Percentiles rank a stretch among this genome's conserved stretches.
Conservation (phyloP, 176 grass and related monocot genomes). For the Neostapfia colusana region DNA sequence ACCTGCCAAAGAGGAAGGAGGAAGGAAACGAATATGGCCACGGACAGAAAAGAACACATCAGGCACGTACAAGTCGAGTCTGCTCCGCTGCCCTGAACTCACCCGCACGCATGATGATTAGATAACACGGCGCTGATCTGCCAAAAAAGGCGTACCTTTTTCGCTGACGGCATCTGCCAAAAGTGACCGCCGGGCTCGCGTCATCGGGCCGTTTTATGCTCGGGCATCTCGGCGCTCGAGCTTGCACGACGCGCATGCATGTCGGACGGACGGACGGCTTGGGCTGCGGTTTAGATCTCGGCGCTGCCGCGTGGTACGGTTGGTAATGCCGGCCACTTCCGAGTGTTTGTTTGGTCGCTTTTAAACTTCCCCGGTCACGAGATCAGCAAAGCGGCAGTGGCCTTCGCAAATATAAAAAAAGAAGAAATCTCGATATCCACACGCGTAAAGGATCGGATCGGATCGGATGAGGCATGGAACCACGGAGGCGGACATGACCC, state of each 20-base stretch:
- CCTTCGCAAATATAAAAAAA: too few relatives aligned
- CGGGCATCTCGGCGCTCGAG: conserved; percentile 1
- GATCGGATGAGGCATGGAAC: too few relatives aligned
- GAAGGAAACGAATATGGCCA: neutral
- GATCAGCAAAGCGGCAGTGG: too few relatives aligned
- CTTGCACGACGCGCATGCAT: neutral
- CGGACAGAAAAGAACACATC: neutral
- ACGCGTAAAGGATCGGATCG: too few relatives aligned
- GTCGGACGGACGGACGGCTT: too few relatives aligned
- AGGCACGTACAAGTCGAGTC: neutral
- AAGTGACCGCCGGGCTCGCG: neutral
- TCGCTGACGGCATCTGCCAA: conserved; percentile 21
- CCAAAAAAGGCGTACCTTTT: conserved; percentile 2
- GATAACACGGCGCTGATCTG: conserved; percentile 15
- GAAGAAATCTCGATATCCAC: neutral
- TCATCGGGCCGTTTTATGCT: neutral
- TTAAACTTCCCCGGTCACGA: neutral
- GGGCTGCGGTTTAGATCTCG: neutral
- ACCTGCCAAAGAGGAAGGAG: neutral
- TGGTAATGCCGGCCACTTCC: too few relatives aligned
- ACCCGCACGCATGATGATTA: neutral
- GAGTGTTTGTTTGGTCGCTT: neutral
- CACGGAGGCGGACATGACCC: too few relatives aligned
- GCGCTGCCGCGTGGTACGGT: neutral
- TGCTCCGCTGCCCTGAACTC: neutral